Evolutionary conservation across 2,329 filamentous ascomycete species (phyloP).

Genomic region (Sclerotinia nivalis): DNA sequence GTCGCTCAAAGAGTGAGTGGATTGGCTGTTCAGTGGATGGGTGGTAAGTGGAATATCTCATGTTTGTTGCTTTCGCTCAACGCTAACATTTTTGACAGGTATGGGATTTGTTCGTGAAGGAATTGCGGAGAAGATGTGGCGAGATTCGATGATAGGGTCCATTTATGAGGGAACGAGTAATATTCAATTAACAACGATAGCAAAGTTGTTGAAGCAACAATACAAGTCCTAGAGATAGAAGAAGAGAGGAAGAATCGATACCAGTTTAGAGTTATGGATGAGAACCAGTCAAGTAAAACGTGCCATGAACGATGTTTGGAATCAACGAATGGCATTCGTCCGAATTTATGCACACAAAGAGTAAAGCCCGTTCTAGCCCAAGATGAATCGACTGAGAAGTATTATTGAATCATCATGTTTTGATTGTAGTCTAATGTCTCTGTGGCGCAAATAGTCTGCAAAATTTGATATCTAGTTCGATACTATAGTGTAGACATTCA

Average conservation of each 20-base stretch:
- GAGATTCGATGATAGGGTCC: slow-evolving; percentile 97
- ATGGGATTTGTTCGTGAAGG: slow-evolving; percentile 99
- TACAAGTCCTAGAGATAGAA: slow-evolving; percentile 54
- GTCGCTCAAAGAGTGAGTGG: slow-evolving; percentile 85
- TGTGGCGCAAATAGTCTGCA: neutral
- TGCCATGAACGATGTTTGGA: neutral
- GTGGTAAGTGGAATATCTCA: slow-evolving; percentile 52
- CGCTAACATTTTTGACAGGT: slow-evolving; percentile 20
- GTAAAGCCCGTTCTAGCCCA: neutral
- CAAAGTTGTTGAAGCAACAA: slow-evolving; percentile 67
- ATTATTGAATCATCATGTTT: neutral
- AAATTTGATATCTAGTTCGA: neutral
- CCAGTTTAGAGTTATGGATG: slow-evolving; percentile 22
- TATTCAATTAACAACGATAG: slow-evolving; percentile 71
- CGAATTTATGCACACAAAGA: slow-evolving; percentile 18
- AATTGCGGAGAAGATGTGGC: slow-evolving; percentile 95
- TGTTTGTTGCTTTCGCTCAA: neutral
- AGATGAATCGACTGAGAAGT: neutral
- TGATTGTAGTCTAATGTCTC: neutral
- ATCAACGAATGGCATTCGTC: neutral
- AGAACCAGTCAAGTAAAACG: neutral
- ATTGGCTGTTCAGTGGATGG: slow-evolving; percentile 97
- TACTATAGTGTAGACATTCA: neutral
- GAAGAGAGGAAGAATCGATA: neutral
- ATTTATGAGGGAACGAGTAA: slow-evolving; percentile 94